These are phyloP conservation scores for Gossypium armourianum DNA, from an alignment of 441 rosid genomes.

Conservation along the genomic window DNA sequence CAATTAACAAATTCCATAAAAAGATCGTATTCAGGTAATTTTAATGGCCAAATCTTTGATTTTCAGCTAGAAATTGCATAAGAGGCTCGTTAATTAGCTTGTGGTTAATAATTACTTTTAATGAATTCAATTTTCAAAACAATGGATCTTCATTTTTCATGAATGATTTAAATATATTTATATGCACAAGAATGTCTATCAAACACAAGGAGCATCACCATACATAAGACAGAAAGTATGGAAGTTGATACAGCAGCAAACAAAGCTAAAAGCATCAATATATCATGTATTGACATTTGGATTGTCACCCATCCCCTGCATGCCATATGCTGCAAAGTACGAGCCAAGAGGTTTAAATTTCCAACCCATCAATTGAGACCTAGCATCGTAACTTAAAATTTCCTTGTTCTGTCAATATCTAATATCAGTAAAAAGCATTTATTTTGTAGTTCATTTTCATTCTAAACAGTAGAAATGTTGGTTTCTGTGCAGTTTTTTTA, in stretches of 20 bases:
- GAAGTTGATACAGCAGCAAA: neutral
- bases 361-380: neutral
- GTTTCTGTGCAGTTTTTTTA: neutral
- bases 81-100: neutral
- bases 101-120: neutral
- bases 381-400: neutral
- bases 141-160: neutral
- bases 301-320: neutral
- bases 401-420: neutral
- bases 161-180: neutral
- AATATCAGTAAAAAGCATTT: neutral
- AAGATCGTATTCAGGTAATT: neutral
- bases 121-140: neutral
- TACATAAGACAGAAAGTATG: neutral
- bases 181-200: neutral
- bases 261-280: neutral
- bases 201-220: neutral
- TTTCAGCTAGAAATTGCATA: neutral
- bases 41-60: neutral
- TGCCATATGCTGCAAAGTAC: neutral
- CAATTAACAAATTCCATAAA: neutral
- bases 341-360: neutral
- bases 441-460: neutral
- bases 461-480: conserved; percentile 1
- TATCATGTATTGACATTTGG: neutral